Evolutionary conservation across 305 asterid species (phyloP), one percentile per base, ranked within the genome.

Genomic region (Petunia hybrid): DNA sequence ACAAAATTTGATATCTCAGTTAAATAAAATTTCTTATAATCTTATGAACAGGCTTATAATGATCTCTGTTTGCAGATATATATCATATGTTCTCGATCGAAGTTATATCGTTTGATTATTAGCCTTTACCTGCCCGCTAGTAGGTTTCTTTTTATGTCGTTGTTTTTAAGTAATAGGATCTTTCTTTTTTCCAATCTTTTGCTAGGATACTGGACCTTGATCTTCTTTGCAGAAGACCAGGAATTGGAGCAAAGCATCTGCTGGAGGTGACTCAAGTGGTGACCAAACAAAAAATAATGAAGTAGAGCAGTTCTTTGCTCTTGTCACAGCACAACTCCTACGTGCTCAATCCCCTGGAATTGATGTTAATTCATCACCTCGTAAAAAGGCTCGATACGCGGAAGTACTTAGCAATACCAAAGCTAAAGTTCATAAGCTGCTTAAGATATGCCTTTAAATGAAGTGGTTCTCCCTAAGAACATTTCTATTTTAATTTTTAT

Each of bases 371-470:
- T 22, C 14, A 3, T 38, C 77, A 1, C 22, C 41, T n/a, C 57
- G n/a, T 5, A 45, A 45, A 42, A 68, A 38, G 76, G 1, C 76
- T 7, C 55, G 16, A 41, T 46, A 13, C 76, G 14, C 76, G 2
- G 53, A 68, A 13, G 31, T 22, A 16, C 59, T 45, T 43, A 31
- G 9, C 5, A 69, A 16, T 42, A 8, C 77, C 56, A 43, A n/a
- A 69, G 53, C 3, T 35, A 4, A 45, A 6, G 78, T 48, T 6
- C 41, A 73, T 40, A 71, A 48, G 14, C 3, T 73, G 4, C 78
- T 73, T 4, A 6, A n/a, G 41, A n/a, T n/a, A 73, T 73, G 63
- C 78, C 78, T 73, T 73, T 73, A 6, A n/a, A 73, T 5, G 43
- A 73, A 35, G 61, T 46, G n/a, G n/a, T 73, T 31, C 78, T 73